Conservation (phyloP, 306 rosid genomes). For the Vigna hirtella region DNA sequence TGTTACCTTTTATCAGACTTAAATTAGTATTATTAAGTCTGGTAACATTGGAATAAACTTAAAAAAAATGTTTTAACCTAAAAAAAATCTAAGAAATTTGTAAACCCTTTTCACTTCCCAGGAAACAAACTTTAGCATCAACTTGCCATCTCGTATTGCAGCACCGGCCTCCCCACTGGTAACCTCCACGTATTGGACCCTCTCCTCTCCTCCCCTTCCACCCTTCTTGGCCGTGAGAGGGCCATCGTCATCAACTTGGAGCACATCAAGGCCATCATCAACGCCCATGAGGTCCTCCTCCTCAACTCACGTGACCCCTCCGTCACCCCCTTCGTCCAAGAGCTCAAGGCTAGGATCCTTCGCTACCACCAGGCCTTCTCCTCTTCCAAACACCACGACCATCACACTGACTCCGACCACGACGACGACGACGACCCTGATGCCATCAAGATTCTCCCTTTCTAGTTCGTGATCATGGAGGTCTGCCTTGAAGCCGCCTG, state of each 20-base stretch:
- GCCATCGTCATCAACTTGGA: slow-evolving; percentile 93
- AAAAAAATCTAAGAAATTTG: too few species aligned
- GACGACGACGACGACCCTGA: slow-evolving; percentile 52
- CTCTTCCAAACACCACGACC: not conserved
- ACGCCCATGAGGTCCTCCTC: slow-evolving; percentile 85
- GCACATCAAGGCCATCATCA: slow-evolving; percentile 92
- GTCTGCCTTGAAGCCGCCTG: slow-evolving; percentile 97
- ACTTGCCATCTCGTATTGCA: too few species aligned
- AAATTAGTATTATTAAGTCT: too few species aligned
- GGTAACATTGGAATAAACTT: too few species aligned
- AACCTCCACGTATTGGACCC: slow-evolving; percentile 91
- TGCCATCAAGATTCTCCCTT: slow-evolving; percentile 79
- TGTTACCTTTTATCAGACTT: too few species aligned
- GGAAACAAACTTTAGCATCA: too few species aligned
- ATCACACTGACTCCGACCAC: slow-evolving; percentile 32
- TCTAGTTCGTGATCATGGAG: slow-evolving; percentile 85
- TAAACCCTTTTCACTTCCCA: too few species aligned
- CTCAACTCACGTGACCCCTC: slow-evolving; percentile 89
- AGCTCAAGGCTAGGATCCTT: slow-evolving; percentile 68
- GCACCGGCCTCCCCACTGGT: slow-evolving; percentile 89
- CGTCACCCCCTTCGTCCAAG: slow-evolving; percentile 83
- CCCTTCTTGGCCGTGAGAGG: slow-evolving; percentile 72
- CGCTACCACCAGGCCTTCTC: slow-evolving; percentile 68
- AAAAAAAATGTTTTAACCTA: too few species aligned
- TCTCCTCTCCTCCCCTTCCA: slow-evolving; percentile 57